Evolutionary conservation across 495 filamentous ascomycete species (phyloP).

Genomic region (Neurospora sp.): DNA sequence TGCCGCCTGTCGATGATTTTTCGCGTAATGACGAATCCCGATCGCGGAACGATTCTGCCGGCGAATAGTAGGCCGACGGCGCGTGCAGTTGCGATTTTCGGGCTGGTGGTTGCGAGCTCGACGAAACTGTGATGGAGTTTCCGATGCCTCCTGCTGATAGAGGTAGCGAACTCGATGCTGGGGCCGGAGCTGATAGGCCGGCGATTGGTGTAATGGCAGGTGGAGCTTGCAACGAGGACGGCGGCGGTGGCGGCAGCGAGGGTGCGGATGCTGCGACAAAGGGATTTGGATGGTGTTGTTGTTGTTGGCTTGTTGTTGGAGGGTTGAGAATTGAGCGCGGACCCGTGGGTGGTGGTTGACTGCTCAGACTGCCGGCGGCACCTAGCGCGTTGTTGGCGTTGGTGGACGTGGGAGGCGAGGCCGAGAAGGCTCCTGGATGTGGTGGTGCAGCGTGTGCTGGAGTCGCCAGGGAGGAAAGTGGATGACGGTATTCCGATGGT

Average conservation of each 20-base stretch:
- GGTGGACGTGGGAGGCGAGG: slow-evolving; percentile 16
- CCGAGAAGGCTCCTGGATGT: slow-evolving; percentile 7
- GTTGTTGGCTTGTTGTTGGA: neutral
- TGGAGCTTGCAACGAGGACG: slow-evolving; percentile 20
- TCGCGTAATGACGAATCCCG: slow-evolving; percentile 27
- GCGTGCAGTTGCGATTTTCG: slow-evolving; percentile 25
- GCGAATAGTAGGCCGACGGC: slow-evolving; percentile 20
- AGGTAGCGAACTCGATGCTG: slow-evolving; percentile 1
- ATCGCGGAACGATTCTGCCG: slow-evolving; percentile 17
- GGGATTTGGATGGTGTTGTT: slow-evolving; percentile 10
- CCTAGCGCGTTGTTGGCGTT: slow-evolving; percentile 7
- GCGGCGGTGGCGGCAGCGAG: slow-evolving; percentile 6
- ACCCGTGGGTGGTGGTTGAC: slow-evolving; percentile 7
- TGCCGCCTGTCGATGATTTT: slow-evolving; percentile 29
- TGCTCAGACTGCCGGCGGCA: neutral
- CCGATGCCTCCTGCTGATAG: neutral
- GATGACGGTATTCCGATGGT: slow-evolving; percentile 5
- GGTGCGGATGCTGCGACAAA: slow-evolving; percentile 17
- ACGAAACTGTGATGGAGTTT: neutral
- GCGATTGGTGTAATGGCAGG: slow-evolving; percentile 10
- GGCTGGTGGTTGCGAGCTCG: slow-evolving; percentile 11
- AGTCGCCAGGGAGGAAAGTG: neutral
- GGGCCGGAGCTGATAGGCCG: slow-evolving; percentile 1
- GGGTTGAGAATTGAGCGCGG: slow-evolving; percentile 23
- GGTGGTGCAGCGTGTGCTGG: neutral